Evolutionary conservation across 192 early-diverging fungal genomes (phyloP), one percentile per base, ranked within the genome.

Genomic region (Backusella mclennaniae): DNA sequence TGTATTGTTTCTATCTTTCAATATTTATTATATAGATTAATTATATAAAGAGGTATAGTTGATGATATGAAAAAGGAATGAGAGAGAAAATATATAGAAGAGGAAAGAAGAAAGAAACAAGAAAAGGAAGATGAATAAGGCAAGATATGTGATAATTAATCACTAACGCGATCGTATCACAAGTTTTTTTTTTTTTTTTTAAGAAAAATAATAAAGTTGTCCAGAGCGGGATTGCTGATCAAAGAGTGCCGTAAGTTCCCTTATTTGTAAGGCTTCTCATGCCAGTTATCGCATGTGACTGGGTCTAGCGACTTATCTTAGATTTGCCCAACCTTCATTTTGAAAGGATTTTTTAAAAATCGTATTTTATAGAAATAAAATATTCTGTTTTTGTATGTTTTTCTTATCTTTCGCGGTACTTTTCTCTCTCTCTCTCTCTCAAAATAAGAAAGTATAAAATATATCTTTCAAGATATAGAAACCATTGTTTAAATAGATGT

Each of bases 261-360:
- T 67, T 67, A 35, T 67, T 67, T 35, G 66, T 46, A 46, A 19
- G 17, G 26, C 66, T 67, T 67, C 66, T 67, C 66, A 67, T 67
- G 66, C 66, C 66, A 67, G 66, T 67, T 67, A 67, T 67, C 66
- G 66, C 66, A 67, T 67, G 66, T 67, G 66, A 67, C 66, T 67
- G 33, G 17, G 4, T 19, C 14, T 46, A 46, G 14, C 44, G 44
- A 46, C 44, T 19, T 46, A 46, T 46, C 44, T 46, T 46, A 46
- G 44, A 46, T 46, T 46, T 46, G 44, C 44, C 44, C 15, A 46
- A 46, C 44, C 44, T 46, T 46, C 44, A 46, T 46, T 46, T 46
- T 46, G 44, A 46, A 46, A 46, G 44, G 44, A 19, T 46, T 46
- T 46, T 46, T 46, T 46, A 46, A 46, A 15, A 4, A 19, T 46